phyloP scores from a whole-genome alignment of 1,284 basidiomycete genomes.

The Trichosporon coremiiforme region DNA sequence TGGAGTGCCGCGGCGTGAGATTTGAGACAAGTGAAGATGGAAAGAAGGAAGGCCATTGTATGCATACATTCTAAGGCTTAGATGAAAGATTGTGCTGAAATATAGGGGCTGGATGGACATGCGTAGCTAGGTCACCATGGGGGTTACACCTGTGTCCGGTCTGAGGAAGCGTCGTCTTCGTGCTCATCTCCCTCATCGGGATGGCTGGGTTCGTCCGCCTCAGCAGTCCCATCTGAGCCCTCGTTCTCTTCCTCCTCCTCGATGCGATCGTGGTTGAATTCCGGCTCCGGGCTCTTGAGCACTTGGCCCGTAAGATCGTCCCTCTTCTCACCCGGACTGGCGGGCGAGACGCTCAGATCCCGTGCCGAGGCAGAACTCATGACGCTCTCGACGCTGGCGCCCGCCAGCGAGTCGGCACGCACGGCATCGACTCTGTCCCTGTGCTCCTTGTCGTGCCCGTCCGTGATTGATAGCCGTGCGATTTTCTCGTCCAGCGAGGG shows the following conservation, averaged over 20 bases:
- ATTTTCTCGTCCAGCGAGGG: constrained; percentile 1
- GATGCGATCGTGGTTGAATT: not conserved
- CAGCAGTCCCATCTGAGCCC: not conserved
- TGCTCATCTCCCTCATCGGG: not conserved
- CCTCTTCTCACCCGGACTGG: not conserved
- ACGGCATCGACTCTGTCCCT: not conserved
- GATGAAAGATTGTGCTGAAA: not conserved
- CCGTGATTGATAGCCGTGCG: not conserved
- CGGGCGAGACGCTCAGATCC: not conserved
- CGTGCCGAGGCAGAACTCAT: not conserved
- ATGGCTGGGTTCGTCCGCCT: not conserved
- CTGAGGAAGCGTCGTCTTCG: constrained; percentile 12
- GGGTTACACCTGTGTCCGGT: constrained; percentile 18
- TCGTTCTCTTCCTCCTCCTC: not conserved
- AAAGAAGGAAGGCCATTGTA: not conserved
- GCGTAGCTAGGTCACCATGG: too few species aligned
- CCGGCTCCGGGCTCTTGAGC: not conserved
- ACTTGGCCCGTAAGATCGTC: constrained; percentile 12
- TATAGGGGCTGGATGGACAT: not conserved
- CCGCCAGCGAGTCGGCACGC: constrained; percentile 1
- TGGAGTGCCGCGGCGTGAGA: constrained; percentile 36
- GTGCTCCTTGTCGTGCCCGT: not conserved
- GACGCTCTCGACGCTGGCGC: constrained; percentile 13
- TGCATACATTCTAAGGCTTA: constrained; percentile 7
- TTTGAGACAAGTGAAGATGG: not conserved